Conservation (phyloP, 2,329 filamentous ascomycete species). For the Plectosphaerella cucumerina region DNA sequence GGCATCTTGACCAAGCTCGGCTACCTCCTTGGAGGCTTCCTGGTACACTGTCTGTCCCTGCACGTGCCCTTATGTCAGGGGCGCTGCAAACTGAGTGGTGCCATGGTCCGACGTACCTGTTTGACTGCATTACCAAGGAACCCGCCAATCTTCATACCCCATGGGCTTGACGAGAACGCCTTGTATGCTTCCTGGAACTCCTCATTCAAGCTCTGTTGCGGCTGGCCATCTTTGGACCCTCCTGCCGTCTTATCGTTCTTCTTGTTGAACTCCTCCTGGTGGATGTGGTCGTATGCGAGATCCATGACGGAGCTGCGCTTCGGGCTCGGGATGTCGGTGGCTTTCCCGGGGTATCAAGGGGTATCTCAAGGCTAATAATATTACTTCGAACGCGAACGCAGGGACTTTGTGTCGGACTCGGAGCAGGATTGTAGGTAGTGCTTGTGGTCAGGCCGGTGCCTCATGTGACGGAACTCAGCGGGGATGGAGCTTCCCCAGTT, state of each 20-base stretch:
- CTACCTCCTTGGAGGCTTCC: conserved; percentile 81
- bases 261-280: conserved; percentile 70
- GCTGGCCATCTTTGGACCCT: conserved; percentile 30
- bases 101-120: conserved; percentile 55
- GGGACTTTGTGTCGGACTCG: conserved; percentile 3
- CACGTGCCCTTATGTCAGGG: background rate
- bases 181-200: conserved; percentile 96
- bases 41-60: conserved; percentile 80
- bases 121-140: conserved; percentile 91
- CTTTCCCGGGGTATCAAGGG: background rate
- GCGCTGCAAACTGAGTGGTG: conserved; percentile 7
- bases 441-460: too few species aligned
- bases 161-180: conserved; percentile 84
- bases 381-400: background rate
- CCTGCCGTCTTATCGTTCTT: conserved; percentile 43
- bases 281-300: conserved; percentile 94
- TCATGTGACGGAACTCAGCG: background rate
- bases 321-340: conserved; percentile 1
- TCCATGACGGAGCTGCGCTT: conserved; percentile 60
- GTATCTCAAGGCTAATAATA: too few species aligned
- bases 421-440: background rate
- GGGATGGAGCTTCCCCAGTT: conserved; percentile 10
- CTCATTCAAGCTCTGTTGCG: conserved; percentile 63
- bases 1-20: conserved; percentile 74
- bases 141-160: conserved; percentile 84